A percentile compares a stretch with the other conserved stretches of the same genome.
phyloP scores from a whole-genome alignment of 371 early-diverging fungal species.

The Saksenaea vasiformis region DNA sequence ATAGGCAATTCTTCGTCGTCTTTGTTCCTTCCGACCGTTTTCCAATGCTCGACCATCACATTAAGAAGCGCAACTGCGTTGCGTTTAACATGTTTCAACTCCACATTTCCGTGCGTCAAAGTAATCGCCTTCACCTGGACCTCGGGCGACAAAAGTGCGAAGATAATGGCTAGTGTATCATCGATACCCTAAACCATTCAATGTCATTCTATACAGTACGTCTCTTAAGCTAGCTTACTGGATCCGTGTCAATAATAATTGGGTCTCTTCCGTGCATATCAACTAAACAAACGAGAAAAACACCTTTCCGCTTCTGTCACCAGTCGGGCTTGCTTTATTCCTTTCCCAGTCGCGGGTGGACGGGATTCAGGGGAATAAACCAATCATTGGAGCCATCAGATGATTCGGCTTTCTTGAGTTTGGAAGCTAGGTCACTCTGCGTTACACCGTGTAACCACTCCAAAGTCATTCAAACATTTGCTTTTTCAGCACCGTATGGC shows the following conservation, averaged over 20 bases:
- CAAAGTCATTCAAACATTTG: too few species aligned
- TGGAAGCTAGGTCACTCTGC: too few species aligned
- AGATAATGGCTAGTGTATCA: slow-evolving; percentile 53
- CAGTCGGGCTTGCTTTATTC: too few species aligned
- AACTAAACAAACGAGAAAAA: background rate
- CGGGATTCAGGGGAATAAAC: too few species aligned
- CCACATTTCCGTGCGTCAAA: slow-evolving; percentile 55
- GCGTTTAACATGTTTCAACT: slow-evolving; percentile 23
- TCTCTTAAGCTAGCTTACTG: slow-evolving; percentile 15
- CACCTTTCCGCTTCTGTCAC: background rate
- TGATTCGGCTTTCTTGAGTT: too few species aligned
- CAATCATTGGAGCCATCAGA: too few species aligned
- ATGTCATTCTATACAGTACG: background rate
- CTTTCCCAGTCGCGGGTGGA: too few species aligned
- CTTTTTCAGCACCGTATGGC: too few species aligned
- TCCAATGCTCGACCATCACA: slow-evolving; percentile 37
- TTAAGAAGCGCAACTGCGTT: slow-evolving; percentile 33
- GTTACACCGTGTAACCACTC: too few species aligned
- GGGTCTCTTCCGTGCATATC: slow-evolving; percentile 7
- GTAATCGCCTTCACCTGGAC: slow-evolving; percentile 53
- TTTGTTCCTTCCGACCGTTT: slow-evolving; percentile 15
- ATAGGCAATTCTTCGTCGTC: slow-evolving; percentile 37
- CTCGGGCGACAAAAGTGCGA: slow-evolving; percentile 48
- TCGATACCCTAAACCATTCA: slow-evolving; percentile 42
- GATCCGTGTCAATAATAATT: slow-evolving; percentile 30